Conservation (phyloP, 2,329 filamentous ascomycete species). For the Alternaria sp. region DNA sequence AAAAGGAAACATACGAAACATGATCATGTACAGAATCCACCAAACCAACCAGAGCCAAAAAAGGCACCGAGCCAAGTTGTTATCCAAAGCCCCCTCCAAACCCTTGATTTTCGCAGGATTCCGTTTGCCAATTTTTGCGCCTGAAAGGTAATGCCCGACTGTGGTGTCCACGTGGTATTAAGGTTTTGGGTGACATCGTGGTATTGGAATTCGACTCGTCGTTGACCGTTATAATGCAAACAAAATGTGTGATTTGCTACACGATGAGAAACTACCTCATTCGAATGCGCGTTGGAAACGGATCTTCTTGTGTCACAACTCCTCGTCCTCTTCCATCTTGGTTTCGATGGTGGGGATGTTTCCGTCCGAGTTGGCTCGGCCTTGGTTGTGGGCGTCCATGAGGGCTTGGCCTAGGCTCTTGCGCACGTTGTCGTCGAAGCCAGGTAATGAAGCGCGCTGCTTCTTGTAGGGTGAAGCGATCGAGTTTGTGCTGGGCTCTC, state of each 20-base stretch:
- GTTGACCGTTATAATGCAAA: background rate
- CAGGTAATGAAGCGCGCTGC: slow-evolving; percentile 68
- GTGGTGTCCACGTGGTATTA: background rate
- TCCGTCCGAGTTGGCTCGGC: slow-evolving; percentile 42
- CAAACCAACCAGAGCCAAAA: background rate
- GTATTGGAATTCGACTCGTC: background rate
- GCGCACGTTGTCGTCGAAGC: slow-evolving; percentile 52
- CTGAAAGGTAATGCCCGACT: background rate
- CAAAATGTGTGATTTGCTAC: background rate
- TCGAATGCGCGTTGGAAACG: slow-evolving; percentile 34
- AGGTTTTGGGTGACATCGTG: background rate
- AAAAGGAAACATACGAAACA: background rate
- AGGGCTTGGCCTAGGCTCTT: slow-evolving; percentile 45
- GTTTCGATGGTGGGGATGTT: slow-evolving; percentile 37
- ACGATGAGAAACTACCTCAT: background rate
- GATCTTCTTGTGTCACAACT: slow-evolving; percentile 49
- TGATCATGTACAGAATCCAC: background rate
- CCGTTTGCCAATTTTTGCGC: background rate
- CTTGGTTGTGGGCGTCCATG: slow-evolving; percentile 37
- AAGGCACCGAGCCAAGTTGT: background rate
- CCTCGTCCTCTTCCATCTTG: slow-evolving; percentile 53
- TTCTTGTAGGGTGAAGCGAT: slow-evolving; percentile 79
- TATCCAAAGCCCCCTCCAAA: background rate
- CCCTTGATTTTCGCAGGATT: background rate
- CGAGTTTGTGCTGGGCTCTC: slow-evolving; percentile 53